Evolutionary conservation across 495 filamentous ascomycete species (phyloP).

Genomic region (Rusavskia elegans): DNA sequence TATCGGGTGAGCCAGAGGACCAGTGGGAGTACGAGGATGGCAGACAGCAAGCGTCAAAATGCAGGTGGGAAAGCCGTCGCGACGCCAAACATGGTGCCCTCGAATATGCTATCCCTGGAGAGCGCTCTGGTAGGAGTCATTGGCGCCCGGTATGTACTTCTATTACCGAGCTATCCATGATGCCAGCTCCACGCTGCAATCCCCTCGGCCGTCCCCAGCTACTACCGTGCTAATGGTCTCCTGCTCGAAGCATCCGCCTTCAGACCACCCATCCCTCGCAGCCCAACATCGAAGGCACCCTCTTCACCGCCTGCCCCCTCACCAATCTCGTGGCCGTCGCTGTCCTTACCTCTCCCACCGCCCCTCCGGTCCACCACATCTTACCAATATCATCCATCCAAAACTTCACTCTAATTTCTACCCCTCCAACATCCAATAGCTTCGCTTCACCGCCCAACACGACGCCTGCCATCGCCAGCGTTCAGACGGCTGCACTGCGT

Average conservation of each 20-base stretch:
- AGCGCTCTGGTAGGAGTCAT: constrained; percentile 32
- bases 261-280: constrained; percentile 35
- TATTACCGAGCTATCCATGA: too few species aligned
- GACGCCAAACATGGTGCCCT: constrained; percentile 12
- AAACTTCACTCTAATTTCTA: constrained; percentile 35
- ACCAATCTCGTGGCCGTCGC: constrained; percentile 51
- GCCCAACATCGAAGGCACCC: constrained; percentile 41
- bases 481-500: constrained; percentile 37
- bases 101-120: constrained; percentile 29
- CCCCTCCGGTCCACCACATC: constrained; percentile 31
- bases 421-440: constrained; percentile 16
- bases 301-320: constrained; percentile 51
- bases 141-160: constrained; percentile 31
- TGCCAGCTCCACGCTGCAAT: too few species aligned
- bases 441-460: constrained; percentile 21
- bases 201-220: too few species aligned
- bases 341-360: constrained; percentile 20
- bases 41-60: constrained; percentile 31
- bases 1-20: constrained; percentile 8
- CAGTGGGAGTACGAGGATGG: constrained; percentile 10
- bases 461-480: constrained; percentile 25
- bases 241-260: constrained; percentile 36
- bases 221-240: neutral
- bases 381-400: constrained; percentile 49
- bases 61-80: constrained; percentile 22